Percentiles rank a stretch among this genome's conserved stretches.
phyloP scores from a whole-genome alignment of 2,329 filamentous ascomycete genomes.

The Penicillium sp. region DNA sequence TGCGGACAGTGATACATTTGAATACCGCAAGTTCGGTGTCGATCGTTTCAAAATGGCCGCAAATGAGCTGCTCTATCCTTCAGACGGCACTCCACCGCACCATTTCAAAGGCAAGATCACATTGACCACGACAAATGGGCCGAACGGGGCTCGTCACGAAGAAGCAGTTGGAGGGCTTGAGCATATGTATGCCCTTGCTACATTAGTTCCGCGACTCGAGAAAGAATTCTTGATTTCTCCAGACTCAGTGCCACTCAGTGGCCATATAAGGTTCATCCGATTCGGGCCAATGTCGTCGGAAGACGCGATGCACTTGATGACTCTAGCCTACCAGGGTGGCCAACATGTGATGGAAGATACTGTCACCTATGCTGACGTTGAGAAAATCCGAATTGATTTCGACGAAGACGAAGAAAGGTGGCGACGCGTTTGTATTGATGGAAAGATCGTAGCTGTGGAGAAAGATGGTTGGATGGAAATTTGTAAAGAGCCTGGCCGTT shows the following conservation, averaged over 20 bases:
- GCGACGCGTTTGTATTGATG: constrained; percentile 89
- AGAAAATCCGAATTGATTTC: constrained; percentile 65
- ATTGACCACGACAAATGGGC: constrained; percentile 33
- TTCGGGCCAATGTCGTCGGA: constrained; percentile 68
- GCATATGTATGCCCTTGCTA: constrained; percentile 75
- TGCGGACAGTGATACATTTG: constrained; percentile 82
- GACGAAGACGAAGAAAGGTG: constrained; percentile 62
- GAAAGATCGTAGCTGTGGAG: constrained; percentile 75
- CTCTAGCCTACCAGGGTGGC: constrained; percentile 57
- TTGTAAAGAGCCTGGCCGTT: constrained; percentile 23
- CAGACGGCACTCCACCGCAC: constrained; percentile 54
- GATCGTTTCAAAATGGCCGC: constrained; percentile 85
- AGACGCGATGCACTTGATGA: constrained; percentile 76
- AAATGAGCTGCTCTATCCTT: constrained; percentile 65
- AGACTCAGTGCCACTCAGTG: constrained; percentile 66
- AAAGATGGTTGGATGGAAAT: constrained; percentile 70
- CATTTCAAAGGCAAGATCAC: constrained; percentile 56
- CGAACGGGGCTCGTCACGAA: constrained; percentile 21
- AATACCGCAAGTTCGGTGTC: constrained; percentile 73
- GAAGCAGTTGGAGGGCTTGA: constrained; percentile 42
- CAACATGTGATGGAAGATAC: constrained; percentile 53
- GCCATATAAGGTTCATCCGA: constrained; percentile 67
- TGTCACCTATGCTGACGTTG: constrained; percentile 71
- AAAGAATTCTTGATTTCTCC: constrained; percentile 80
- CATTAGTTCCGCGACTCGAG: constrained; percentile 78